Evolutionary conservation across 1,284 basidiomycete species (phyloP).

Genomic region (Waitea zeae): DNA sequence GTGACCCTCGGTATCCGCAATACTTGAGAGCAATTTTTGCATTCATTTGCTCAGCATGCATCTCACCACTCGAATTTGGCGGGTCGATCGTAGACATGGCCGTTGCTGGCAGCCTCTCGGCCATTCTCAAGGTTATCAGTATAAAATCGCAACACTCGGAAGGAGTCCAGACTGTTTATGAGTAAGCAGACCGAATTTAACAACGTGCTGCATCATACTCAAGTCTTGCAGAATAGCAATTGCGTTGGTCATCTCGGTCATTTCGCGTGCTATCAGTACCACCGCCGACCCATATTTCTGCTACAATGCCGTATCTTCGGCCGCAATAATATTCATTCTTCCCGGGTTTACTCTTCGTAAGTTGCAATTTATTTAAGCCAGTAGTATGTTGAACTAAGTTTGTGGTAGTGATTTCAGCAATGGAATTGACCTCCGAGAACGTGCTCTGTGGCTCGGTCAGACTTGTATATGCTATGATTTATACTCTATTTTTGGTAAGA

Average conservation of each 20-base stretch:
- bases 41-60: constrained; percentile 57
- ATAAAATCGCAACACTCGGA: no score
- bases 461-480: constrained; percentile 79
- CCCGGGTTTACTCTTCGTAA: constrained; percentile 65
- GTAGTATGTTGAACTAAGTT: constrained; percentile 1
- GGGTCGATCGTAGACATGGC: constrained; percentile 73
- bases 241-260: constrained; percentile 68
- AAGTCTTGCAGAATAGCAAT: constrained; percentile 49
- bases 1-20: constrained; percentile 45
- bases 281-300: constrained; percentile 57
- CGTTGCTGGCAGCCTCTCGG: constrained; percentile 58
- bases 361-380: constrained; percentile 13
- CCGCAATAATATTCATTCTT: constrained; percentile 64
- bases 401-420: constrained; percentile 53
- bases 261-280: constrained; percentile 56
- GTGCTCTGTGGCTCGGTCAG: constrained; percentile 76
- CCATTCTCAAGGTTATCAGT: no score
- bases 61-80: constrained; percentile 69
- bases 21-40: constrained; percentile 50
- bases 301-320: constrained; percentile 70
- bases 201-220: neutral
- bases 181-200: constrained; percentile 33
- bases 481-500: constrained; percentile 62
- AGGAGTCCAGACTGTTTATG: no score
- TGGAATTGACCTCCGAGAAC: constrained; percentile 73